A percentile compares a stretch with the other conserved stretches of the same genome.
These are phyloP conservation scores for Vanilla planifolia DNA, from an alignment of 106 monocot genomes.

Conservation along the genomic window DNA sequence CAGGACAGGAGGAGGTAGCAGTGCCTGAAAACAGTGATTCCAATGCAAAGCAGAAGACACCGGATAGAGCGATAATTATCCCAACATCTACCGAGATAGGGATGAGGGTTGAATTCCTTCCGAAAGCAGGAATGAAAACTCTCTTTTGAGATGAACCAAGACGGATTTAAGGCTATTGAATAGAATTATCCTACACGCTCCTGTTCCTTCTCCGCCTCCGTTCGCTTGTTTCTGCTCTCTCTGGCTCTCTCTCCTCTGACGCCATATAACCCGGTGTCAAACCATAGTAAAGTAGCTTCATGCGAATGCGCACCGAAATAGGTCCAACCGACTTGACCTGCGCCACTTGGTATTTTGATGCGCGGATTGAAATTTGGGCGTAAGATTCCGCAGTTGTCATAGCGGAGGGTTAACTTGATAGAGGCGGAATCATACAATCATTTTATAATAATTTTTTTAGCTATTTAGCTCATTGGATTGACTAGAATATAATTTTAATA, in stretches of 20 bases:
- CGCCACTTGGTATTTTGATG: background rate
- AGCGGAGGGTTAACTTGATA: too few relatives aligned
- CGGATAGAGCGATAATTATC: background rate
- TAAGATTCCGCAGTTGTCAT: too few relatives aligned
- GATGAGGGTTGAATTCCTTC: slow-evolving; percentile 6
- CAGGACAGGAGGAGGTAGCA: background rate
- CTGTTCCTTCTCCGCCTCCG: slow-evolving; percentile 8
- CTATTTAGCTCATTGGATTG: too few relatives aligned
- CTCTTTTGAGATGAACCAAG: background rate
- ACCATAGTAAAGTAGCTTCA: background rate
- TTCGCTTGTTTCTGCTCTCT: slow-evolving; percentile 1
- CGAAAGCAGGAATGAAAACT: background rate
- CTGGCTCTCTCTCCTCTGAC: background rate
- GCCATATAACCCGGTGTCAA: background rate
- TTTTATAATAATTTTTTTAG: too few relatives aligned
- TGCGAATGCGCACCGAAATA: background rate
- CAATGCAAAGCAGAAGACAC: background rate
- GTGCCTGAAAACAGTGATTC: slow-evolving; percentile 7
- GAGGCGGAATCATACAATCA: too few relatives aligned
- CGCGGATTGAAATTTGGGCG: background rate
- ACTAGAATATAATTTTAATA: too few relatives aligned
- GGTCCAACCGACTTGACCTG: background rate
- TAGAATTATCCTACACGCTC: background rate
- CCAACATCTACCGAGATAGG: background rate
- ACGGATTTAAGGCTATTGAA: slow-evolving; percentile 3